A percentile compares a stretch with the other conserved stretches of the same genome.
Conservation (phyloP, 208 protist genomes). For the Trypanosoma vivax region DNA sequence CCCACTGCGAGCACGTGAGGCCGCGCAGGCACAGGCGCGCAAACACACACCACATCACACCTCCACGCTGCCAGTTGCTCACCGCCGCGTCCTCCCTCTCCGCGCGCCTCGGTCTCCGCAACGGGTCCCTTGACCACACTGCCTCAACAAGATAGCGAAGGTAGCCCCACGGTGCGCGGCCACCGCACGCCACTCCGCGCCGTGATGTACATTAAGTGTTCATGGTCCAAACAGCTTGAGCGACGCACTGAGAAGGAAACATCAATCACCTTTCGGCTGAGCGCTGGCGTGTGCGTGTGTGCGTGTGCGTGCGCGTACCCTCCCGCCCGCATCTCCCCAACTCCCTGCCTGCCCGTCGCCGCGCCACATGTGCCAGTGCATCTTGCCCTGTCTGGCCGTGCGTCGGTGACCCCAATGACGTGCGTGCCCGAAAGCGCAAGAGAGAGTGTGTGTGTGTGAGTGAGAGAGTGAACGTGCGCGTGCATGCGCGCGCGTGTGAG, state of each 20-base stretch:
- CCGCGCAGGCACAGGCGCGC: too few species aligned
- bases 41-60: too few species aligned
- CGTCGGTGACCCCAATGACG: background rate
- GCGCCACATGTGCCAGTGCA: background rate
- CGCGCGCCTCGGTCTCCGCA: too few species aligned
- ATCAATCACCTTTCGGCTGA: conserved; percentile 7
- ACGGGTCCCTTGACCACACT: too few species aligned
- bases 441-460: background rate
- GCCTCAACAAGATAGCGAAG: too few species aligned
- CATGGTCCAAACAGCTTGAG: conserved; percentile 4
- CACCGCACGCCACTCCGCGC: background rate
- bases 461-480: too few species aligned
- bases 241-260: background rate
- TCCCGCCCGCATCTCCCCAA: background rate
- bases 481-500: too few species aligned
- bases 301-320: background rate
- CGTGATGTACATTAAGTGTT: conserved; percentile 1
- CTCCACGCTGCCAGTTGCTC: too few species aligned
- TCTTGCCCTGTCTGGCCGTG: background rate
- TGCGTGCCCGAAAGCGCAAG: background rate
- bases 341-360: background rate
- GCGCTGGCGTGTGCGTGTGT: background rate
- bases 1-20: too few species aligned
- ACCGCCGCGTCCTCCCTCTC: too few species aligned
- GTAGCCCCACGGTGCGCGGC: too few species aligned